Base-by-base conservation (phyloP, 2,329 filamentous ascomycete genomes). In the Venturiaceae sp. region DNA sequence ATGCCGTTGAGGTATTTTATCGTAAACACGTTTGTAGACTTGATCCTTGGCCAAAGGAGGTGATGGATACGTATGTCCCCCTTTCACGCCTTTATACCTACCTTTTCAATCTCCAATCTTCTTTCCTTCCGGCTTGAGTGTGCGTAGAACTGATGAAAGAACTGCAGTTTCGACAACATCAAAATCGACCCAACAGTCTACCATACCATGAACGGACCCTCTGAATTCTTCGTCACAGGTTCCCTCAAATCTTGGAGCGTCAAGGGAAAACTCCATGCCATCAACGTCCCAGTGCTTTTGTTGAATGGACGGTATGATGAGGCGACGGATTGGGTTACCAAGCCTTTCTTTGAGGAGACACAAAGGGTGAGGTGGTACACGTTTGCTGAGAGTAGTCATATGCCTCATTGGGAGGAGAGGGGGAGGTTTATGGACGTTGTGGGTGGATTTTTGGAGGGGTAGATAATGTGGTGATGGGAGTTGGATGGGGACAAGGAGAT, bases 221-320 rank as follows among this genome's bases (percentile, higher is more conserved):
- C 65, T 6, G 70, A 74, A 55, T 74, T 77, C 62, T 63, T 62
- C n/a, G 64, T 73, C 32, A 68, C 67, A 1, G 75, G 76, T 0
- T 68, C 63, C n/a, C 62, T 78, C 30, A 74, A 72, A 62, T 61
- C 66, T 26, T 78, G 73, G 73, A 65, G 64, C 36, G 65, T 74
- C 21, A 66, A 66, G 1, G 62, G 66, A 1, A 58, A 69, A 19
- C 56, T 75, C 34, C 64, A 69, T 53, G 68, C 71, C 37, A 74
- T 78, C 57, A 65, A 66, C 0, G 69, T 70, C 3, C 66, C 69
- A 19, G 73, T 71, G 4, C 63, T 79, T 34, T 61, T 78, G 0
- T 66, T 75, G 53, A 77, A 77, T 63, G 75, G 74, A 6, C 64
- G 68, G 50, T 75, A 70, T 59, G 75, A 77, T 60, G 69, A 73